These are phyloP conservation scores for Carex myosuroides DNA, from an alignment of 176 grass and related monocot species.

Conservation along the genomic window DNA sequence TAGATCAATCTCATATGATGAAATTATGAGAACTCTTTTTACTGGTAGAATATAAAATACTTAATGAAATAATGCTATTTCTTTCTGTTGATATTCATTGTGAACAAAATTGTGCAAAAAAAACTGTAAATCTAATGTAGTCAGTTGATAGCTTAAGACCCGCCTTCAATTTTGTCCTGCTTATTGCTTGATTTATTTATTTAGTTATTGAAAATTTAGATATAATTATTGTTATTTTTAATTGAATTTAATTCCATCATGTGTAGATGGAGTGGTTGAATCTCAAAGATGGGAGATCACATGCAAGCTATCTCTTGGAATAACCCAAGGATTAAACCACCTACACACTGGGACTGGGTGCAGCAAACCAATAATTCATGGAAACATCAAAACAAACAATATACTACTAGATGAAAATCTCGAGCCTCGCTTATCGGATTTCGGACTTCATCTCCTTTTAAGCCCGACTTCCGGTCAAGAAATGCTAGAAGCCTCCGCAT, in stretches of 20 bases:
- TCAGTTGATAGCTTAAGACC: background rate
- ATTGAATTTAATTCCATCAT: background rate
- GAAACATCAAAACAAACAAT: conserved; percentile 45
- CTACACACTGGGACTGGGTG: conserved; percentile 25
- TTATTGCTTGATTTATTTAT: background rate
- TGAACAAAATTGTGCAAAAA: background rate
- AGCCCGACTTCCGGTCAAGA: conserved; percentile 19
- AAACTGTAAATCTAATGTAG: background rate
- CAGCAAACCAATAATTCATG: conserved; percentile 33
- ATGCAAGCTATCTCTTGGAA: conserved; percentile 36
- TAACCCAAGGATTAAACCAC: conserved; percentile 30
- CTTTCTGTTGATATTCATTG: background rate
- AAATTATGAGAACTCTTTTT: background rate
- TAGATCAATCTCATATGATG: background rate
- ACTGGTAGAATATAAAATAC: background rate
- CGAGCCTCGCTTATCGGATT: conserved; percentile 37
- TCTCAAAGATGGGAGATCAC: conserved; percentile 42
- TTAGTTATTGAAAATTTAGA: background rate
- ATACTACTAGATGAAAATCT: conserved; percentile 37
- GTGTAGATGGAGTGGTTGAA: conserved; percentile 41
- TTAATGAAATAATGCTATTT: background rate
- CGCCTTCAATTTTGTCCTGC: background rate
- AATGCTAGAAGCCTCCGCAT: conserved; percentile 36
- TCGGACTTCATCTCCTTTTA: conserved; percentile 35
- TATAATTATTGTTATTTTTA: background rate